Evolutionary conservation across 83 land plant genomes (phyloP).

Genomic region (Thuja plicata): DNA sequence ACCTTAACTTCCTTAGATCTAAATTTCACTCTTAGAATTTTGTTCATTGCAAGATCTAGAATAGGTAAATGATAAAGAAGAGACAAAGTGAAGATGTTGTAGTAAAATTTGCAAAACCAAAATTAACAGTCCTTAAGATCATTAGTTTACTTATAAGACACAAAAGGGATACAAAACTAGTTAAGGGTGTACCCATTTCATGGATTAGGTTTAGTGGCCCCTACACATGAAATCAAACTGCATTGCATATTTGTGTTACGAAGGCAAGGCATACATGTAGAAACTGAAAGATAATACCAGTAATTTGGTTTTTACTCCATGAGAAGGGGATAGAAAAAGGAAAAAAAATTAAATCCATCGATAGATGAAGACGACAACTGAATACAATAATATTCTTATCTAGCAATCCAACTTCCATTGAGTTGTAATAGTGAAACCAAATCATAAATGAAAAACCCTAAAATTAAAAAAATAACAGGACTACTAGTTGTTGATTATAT

Average conservation of each 20-base stretch:
- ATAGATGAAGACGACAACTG: not conserved
- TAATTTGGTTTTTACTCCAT: not conserved
- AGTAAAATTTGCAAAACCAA: not conserved
- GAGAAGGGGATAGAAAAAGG: not conserved
- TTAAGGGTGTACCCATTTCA: conserved; percentile 1
- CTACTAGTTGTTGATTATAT: not conserved
- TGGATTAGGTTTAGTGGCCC: not conserved
- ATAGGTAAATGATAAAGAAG: not conserved
- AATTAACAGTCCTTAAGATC: not conserved
- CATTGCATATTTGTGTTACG: not conserved
- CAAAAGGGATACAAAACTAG: not conserved
- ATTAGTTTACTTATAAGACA: not conserved
- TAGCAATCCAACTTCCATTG: not conserved
- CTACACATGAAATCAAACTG: not conserved
- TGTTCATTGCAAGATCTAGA: not conserved
- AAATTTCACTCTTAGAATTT: not conserved
- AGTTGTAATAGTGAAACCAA: not conserved
- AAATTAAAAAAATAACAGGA: not conserved
- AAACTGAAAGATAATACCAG: not conserved
- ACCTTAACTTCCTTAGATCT: not conserved
- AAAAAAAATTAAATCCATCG: not conserved
- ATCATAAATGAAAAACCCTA: not conserved
- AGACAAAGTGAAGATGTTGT: not conserved
- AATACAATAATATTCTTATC: not conserved
- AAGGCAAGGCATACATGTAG: not conserved